Evolutionary conservation across 305 asterid species (phyloP).

Genomic region (Fraxinus greggii): DNA sequence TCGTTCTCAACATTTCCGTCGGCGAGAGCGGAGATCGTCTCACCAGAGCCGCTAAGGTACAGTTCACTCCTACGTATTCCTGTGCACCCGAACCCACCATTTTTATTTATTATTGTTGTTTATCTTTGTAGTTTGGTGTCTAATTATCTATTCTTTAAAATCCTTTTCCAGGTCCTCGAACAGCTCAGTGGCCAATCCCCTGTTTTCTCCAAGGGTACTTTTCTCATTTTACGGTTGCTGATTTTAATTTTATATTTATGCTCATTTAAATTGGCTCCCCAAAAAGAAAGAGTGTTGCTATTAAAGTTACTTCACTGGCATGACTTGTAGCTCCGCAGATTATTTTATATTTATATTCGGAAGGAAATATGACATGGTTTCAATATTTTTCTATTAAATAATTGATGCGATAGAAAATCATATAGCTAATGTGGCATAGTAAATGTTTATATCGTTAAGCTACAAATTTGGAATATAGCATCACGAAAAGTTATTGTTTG

Average conservation of each 20-base stretch:
- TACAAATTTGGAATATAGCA: neutral
- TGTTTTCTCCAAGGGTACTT: conserved; percentile 75
- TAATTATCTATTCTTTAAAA: neutral
- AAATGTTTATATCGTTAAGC: neutral
- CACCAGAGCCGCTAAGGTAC: conserved; percentile 82
- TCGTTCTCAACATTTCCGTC: conserved; percentile 79
- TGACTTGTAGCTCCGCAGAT: neutral
- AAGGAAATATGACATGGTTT: neutral
- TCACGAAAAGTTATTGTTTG: neutral
- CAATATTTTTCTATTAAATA: neutral
- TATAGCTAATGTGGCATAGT: neutral
- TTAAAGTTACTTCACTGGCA: neutral
- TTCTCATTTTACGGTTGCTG: neutral
- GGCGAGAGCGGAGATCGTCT: conserved; percentile 94
- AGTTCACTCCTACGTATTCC: neutral
- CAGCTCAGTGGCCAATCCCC: conserved; percentile 90
- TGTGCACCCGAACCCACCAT: neutral
- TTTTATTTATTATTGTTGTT: neutral
- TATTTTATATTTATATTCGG: neutral
- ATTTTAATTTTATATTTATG: neutral
- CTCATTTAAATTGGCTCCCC: neutral
- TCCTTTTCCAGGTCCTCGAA: conserved; percentile 58
- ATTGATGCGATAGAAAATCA: neutral
- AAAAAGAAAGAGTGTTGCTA: neutral
- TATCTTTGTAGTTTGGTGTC: neutral